A percentile compares a stretch with the other conserved stretches of the same genome.
phyloP scores from a whole-genome alignment of 2,329 filamentous ascomycete genomes.

The Hypoxylon sp. region DNA sequence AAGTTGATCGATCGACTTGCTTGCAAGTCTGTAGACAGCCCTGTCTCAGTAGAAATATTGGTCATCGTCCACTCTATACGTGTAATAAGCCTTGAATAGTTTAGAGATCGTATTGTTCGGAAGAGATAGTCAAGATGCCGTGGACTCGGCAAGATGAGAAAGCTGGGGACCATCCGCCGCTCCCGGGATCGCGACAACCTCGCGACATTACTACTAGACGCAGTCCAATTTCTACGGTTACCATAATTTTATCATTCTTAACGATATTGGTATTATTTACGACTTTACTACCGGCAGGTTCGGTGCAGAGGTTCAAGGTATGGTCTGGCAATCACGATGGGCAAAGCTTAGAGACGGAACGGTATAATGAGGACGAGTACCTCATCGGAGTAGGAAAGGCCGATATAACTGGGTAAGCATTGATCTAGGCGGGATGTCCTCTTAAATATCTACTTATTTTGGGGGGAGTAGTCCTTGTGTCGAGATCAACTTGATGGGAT shows the following conservation, averaged over 20 bases:
- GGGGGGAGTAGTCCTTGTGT: constrained; percentile 75
- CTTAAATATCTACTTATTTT: neutral
- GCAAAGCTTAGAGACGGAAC: constrained; percentile 21
- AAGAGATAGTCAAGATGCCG: constrained; percentile 28
- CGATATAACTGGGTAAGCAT: constrained; percentile 65
- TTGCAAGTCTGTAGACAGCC: constrained; percentile 10
- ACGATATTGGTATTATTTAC: constrained; percentile 25
- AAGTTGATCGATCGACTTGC: constrained; percentile 37
- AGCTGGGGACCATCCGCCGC: constrained; percentile 21
- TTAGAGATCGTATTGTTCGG: constrained; percentile 1
- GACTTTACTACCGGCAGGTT: constrained; percentile 15
- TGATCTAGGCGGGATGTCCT: neutral
- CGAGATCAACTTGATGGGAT: constrained; percentile 92
- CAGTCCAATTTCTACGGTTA: constrained; percentile 7
- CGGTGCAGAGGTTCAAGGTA: constrained; percentile 20
- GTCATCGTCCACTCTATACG: neutral
- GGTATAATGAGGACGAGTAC: constrained; percentile 58
- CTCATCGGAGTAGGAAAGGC: constrained; percentile 70
- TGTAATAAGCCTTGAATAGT: constrained; percentile 16
- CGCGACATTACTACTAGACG: constrained; percentile 7
- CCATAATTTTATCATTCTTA: constrained; percentile 17
- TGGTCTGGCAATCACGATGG: constrained; percentile 21
- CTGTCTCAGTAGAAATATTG: constrained; percentile 9
- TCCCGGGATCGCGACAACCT: constrained; percentile 11
- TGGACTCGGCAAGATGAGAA: constrained; percentile 24